Conservation (phyloP, 2,329 filamentous ascomycete species). For the Calonectria hongkongensis region DNA sequence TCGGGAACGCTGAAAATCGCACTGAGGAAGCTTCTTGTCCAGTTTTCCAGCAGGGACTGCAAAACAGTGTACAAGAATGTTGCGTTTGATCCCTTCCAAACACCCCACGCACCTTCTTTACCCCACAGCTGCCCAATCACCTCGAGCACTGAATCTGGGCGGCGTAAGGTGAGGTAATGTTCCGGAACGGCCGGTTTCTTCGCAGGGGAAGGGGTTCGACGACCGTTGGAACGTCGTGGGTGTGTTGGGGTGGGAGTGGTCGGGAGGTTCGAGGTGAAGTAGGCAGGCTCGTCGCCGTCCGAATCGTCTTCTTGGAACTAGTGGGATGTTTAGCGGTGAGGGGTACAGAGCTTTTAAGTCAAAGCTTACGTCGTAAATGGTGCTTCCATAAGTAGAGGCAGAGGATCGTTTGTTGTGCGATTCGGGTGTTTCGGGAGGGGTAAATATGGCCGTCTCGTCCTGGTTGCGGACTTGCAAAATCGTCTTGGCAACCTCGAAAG, state of each 20-base stretch:
- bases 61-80: conserved; percentile 94
- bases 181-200: conserved; percentile 60
- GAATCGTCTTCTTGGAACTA: conserved; percentile 76
- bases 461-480: conserved; percentile 85
- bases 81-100: conserved; percentile 95
- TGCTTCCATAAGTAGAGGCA: conserved; percentile 57
- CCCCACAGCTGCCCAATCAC: conserved; percentile 92
- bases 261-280: conserved; percentile 83
- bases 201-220: conserved; percentile 57
- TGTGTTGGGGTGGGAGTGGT: conserved; percentile 72
- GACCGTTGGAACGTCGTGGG: conserved; percentile 58
- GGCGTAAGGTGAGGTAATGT: conserved; percentile 82
- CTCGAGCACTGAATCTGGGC: conserved; percentile 88
- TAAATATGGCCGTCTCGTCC: conserved; percentile 65
- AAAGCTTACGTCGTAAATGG: conserved; percentile 60
- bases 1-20: conserved; percentile 94
- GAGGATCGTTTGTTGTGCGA: conserved; percentile 52
- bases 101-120: conserved; percentile 91
- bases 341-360: conserved; percentile 3
- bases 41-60: conserved; percentile 91
- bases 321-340: conserved; percentile 50
- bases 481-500: conserved; percentile 97
- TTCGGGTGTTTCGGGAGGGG: conserved; percentile 51
- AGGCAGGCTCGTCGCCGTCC: conserved; percentile 86
- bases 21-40: conserved; percentile 92